phyloP scores from a whole-genome alignment of 352 stramenopile species.

The Phytopythium kandeliae region DNA sequence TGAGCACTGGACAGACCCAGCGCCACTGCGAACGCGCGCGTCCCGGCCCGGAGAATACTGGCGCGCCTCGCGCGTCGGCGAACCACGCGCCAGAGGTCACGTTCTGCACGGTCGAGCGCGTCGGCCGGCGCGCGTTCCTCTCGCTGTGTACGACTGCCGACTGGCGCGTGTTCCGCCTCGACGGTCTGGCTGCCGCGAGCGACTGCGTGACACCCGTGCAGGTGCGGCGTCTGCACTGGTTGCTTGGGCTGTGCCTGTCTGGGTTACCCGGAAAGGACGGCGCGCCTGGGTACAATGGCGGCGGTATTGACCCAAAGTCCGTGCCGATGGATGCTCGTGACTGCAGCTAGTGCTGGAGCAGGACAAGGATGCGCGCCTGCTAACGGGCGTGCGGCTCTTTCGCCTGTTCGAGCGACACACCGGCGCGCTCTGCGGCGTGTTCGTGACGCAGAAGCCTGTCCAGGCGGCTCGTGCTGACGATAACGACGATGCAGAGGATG shows the following conservation, averaged over 20 bases:
- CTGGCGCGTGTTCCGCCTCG: slow-evolving; percentile 61
- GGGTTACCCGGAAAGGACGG: slow-evolving; percentile 2
- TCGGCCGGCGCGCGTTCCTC: slow-evolving; percentile 40
- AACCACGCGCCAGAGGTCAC: slow-evolving; percentile 50
- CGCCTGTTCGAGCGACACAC: slow-evolving; percentile 37
- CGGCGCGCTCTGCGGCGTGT: slow-evolving; percentile 30
- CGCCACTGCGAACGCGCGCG: background rate
- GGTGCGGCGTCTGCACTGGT: slow-evolving; percentile 13
- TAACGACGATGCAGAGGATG: slow-evolving; percentile 28
- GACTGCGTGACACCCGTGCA: slow-evolving; percentile 44
- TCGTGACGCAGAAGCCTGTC: slow-evolving; percentile 36
- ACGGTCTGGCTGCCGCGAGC: slow-evolving; percentile 29
- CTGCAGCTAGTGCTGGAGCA: slow-evolving; percentile 42
- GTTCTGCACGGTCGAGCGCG: slow-evolving; percentile 59
- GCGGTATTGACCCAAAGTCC: background rate
- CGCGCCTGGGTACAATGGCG: background rate
- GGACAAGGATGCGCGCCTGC: slow-evolving; percentile 27
- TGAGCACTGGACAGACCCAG: background rate
- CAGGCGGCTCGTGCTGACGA: slow-evolving; percentile 4
- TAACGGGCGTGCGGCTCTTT: slow-evolving; percentile 54
- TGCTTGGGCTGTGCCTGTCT: background rate
- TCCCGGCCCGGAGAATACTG: background rate
- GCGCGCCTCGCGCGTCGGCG: no score
- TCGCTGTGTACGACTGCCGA: slow-evolving; percentile 44
- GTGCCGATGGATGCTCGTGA: background rate